These are phyloP conservation scores for Flaveria bidentis DNA, from an alignment of 129 eudicot genomes.

Conservation along the genomic window DNA sequence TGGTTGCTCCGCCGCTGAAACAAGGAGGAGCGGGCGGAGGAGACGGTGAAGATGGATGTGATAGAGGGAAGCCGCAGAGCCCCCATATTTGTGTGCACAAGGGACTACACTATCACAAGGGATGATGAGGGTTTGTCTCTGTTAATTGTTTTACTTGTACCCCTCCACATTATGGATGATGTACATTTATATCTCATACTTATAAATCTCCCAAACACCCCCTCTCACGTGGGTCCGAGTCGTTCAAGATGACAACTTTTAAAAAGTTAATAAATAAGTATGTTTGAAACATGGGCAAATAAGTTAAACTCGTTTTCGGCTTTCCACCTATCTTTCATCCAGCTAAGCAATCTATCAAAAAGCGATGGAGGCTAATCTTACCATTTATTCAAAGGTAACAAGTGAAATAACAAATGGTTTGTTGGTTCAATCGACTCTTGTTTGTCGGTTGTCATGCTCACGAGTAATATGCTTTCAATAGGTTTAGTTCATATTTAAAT, in stretches of 20 bases:
- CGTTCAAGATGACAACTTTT: too few species aligned
- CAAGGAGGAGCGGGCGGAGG: constrained; percentile 32
- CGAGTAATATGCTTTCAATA: too few species aligned
- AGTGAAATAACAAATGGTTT: too few species aligned
- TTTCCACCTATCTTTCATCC: neutral
- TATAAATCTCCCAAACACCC: too few species aligned
- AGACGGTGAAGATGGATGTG: constrained; percentile 54
- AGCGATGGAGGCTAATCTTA: too few species aligned
- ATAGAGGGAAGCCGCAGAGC: constrained; percentile 72
- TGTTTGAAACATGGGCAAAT: neutral
- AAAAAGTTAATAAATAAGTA: too few species aligned
- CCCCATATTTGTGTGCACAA: constrained; percentile 57
- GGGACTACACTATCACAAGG: constrained; percentile 11
- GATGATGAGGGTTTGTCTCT: constrained; percentile 42
- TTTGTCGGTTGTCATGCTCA: too few species aligned
- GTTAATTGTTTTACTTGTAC: neutral
- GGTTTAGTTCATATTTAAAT: too few species aligned
- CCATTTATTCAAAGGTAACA: too few species aligned
- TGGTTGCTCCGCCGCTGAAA: constrained; percentile 38
- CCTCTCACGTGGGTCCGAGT: too few species aligned
- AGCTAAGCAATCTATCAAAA: too few species aligned
- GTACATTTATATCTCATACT: neutral
- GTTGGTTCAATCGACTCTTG: too few species aligned
- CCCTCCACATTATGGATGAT: neutral
- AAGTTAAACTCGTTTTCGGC: neutral